These are phyloP conservation scores for Phytophthora pseudosyringae DNA, from an alignment of 352 stramenopile species.

Conservation along the genomic window DNA sequence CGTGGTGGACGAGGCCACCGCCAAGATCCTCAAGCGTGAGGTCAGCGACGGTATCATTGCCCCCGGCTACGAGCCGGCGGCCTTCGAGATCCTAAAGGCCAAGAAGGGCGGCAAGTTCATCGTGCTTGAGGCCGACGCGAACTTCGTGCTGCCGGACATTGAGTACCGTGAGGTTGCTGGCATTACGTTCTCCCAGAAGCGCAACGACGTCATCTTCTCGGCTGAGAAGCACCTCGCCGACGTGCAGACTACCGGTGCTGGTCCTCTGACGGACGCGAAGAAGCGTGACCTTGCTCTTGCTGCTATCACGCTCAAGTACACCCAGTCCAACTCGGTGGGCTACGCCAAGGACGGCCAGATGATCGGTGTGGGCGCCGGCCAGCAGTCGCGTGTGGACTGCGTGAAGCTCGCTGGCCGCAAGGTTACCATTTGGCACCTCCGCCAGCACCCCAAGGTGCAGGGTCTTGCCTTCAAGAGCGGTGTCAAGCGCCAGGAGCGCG, in stretches of 20 bases:
- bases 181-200: constrained; percentile 98
- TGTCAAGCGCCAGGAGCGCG: constrained; percentile 98
- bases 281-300: constrained; percentile 98
- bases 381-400: constrained; percentile 99
- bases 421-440: constrained; percentile 97
- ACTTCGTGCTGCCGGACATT: constrained; percentile 92
- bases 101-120: constrained; percentile 99
- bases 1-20: constrained; percentile 98
- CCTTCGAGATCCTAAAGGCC: constrained; percentile 97
- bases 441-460: constrained; percentile 97
- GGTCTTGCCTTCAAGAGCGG: constrained; percentile 96
- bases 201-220: constrained; percentile 97
- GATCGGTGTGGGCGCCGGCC: constrained; percentile 99
- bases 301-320: constrained; percentile 99
- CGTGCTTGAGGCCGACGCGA: constrained; percentile 94
- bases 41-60: constrained; percentile 99
- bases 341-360: constrained; percentile 99
- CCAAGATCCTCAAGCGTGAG: constrained; percentile 98
- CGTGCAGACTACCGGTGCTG: constrained; percentile 90
- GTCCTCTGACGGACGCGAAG: constrained; percentile 90
- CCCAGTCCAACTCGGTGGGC: constrained; percentile 98
- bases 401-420: constrained; percentile 99
- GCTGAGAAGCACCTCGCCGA: constrained; percentile 91
- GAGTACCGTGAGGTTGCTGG: constrained; percentile 99
- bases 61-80: constrained; percentile 97